phyloP scores from a whole-genome alignment of 2,329 filamentous ascomycete species.

The Fusarium bactridioides region DNA sequence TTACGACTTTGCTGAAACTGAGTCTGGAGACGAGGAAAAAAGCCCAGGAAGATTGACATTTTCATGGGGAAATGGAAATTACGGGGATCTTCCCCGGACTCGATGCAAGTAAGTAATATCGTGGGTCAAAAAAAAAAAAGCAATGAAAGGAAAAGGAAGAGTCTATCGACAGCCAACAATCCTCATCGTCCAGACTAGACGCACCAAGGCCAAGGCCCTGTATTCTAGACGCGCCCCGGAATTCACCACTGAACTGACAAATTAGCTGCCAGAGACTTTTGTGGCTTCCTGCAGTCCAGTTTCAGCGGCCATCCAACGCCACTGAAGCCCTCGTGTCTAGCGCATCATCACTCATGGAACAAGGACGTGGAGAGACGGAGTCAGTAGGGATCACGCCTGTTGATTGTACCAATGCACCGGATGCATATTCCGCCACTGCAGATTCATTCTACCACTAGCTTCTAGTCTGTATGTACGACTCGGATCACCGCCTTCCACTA shows the following conservation, averaged over 20 bases:
- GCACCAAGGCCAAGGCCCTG: not conserved
- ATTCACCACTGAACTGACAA: not conserved
- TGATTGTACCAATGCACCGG: not conserved
- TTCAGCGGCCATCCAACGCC: not conserved
- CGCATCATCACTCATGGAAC: not conserved
- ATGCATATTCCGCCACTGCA: constrained; percentile 2
- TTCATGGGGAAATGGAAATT: not conserved
- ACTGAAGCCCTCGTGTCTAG: not conserved
- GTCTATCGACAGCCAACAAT: not conserved
- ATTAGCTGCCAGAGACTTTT: not conserved
- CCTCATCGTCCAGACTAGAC: not conserved
- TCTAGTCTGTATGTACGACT: constrained; percentile 20
- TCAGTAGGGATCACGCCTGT: constrained; percentile 3
- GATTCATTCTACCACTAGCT: constrained; percentile 1
- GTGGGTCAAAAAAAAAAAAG: not conserved
- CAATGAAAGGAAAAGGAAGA: not conserved
- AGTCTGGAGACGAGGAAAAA: not conserved
- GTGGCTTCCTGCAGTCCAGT: not conserved
- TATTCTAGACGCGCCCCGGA: not conserved
- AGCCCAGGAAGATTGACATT: not conserved
- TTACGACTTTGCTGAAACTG: not conserved
- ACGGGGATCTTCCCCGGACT: not conserved
- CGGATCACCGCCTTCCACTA: constrained; percentile 29
- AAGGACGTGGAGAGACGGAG: not conserved
- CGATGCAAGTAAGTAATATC: not conserved